These are phyloP conservation scores for Cymbopogon citratus DNA, from an alignment of 176 grass and related monocot species.

Conservation along the genomic window DNA sequence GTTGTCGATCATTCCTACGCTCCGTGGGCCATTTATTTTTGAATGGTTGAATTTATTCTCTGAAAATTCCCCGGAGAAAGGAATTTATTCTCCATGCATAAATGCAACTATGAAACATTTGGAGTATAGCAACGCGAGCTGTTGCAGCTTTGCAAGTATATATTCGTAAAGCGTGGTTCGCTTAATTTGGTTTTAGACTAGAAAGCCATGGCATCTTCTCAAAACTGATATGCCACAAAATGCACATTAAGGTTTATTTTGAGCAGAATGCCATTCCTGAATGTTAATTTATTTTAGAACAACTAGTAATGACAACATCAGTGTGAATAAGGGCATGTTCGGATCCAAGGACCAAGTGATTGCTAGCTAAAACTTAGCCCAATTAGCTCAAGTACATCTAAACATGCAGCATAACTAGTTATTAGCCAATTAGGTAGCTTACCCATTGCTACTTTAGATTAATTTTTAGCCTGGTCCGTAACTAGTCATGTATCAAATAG, in stretches of 20 bases:
- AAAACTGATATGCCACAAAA: neutral
- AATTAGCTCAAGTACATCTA: too few species aligned
- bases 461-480: too few species aligned
- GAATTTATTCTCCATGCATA: neutral
- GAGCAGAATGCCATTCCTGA: neutral
- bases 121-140: neutral
- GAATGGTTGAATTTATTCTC: neutral
- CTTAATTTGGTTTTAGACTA: slow-evolving; percentile 7
- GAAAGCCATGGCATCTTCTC: neutral
- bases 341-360: too few species aligned
- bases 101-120: neutral
- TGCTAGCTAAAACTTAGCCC: too few species aligned
- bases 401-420: too few species aligned
- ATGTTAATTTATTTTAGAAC: neutral
- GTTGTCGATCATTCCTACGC: neutral
- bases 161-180: neutral
- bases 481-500: too few species aligned
- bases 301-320: neutral
- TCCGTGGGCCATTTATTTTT: neutral
- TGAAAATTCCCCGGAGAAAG: neutral
- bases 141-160: neutral
- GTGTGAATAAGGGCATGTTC: too few species aligned
- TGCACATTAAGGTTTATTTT: neutral
- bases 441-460: too few species aligned
- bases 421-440: too few species aligned